Conservation (phyloP, 2,329 filamentous ascomycete species). For the Ophiocordyceps camponoti-leonardi region DNA sequence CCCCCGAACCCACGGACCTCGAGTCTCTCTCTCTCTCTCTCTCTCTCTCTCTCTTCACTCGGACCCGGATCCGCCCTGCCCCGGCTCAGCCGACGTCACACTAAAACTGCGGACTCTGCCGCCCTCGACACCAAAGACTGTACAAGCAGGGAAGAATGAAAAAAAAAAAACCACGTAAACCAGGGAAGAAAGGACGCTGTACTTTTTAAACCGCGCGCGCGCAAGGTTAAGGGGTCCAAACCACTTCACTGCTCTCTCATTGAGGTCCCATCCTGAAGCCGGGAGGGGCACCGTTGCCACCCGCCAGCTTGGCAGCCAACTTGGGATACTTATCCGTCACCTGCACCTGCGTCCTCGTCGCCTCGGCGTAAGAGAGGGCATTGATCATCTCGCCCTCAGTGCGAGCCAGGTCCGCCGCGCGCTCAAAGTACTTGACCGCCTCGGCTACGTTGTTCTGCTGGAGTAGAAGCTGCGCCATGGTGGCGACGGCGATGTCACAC, state of each 20-base stretch:
- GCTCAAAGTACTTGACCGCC: constrained; percentile 92
- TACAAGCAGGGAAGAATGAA: background rate
- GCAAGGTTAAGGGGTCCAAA: background rate
- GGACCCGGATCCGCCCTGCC: background rate
- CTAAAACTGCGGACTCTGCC: too few relatives aligned
- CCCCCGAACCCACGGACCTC: too few relatives aligned
- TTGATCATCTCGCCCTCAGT: constrained; percentile 95
- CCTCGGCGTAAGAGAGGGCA: constrained; percentile 90
- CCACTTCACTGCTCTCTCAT: constrained; percentile 4
- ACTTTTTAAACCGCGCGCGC: too few relatives aligned
- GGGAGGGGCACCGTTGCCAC: constrained; percentile 15
- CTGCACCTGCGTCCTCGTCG: constrained; percentile 87
- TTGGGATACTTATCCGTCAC: constrained; percentile 77
- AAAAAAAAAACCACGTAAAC: background rate
- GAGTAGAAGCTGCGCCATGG: constrained; percentile 92
- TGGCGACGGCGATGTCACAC: constrained; percentile 96
- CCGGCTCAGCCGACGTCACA: background rate
- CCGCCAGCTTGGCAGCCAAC: constrained; percentile 49
- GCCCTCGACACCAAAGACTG: background rate
- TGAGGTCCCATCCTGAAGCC: constrained; percentile 19
- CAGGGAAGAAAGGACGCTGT: background rate
- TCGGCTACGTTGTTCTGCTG: constrained; percentile 96
- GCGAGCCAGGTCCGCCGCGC: constrained; percentile 80
- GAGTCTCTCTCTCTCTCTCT: background rate
- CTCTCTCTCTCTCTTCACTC: background rate